Evolutionary conservation across 1,284 basidiomycete species (phyloP), one percentile per base, ranked within the genome.

Genomic region (Omphalotus olearius): DNA sequence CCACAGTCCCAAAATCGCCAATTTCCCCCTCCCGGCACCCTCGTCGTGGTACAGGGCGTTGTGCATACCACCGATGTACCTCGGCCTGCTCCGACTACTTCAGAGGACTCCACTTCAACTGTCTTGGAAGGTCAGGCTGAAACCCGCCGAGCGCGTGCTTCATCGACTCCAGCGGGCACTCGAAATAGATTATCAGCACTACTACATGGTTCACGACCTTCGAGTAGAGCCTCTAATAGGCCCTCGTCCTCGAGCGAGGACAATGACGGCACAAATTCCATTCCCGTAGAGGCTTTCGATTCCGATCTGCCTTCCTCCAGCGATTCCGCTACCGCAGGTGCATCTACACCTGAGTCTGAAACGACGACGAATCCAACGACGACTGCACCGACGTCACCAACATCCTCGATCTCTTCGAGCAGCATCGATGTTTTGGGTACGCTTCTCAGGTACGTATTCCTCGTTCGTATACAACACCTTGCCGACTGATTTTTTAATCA

Each of bases 381-480:
- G 30, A 33, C 60, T 11, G 53, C 60, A 45, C 42, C 62, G 26
- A 59, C 63, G 46, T 52, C 64, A 20, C 37, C 57, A 36, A 14
- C 14, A 33, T 52, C 10, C 2, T 38, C 47, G 37, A 72, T 85
- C 16, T 87, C 85, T 0, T 80, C 83, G 0, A 85, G 80, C 37
- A 88, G 86, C 60, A 84, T 88, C 33, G 85, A 88, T 60, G 85
- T 88, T n/a, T 68, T 88, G 25, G 86, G 85, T 20, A 87, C 86
- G n/a, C 64, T 88, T n/a, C 69, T 88, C 23, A 88, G 85, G 85
- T 85, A 59, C 43, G 74, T 63, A 35, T 45, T 47, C 5, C 33
- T 18, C 30, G 25, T 26, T 45, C 26, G 50, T 9, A 47, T 26
- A 11, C 38, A 40, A 43, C 36, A 45, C 28, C 2, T 42, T 28